phyloP scores from a whole-genome alignment of 352 stramenopile species.

The Globisporangium iwayamae region DNA sequence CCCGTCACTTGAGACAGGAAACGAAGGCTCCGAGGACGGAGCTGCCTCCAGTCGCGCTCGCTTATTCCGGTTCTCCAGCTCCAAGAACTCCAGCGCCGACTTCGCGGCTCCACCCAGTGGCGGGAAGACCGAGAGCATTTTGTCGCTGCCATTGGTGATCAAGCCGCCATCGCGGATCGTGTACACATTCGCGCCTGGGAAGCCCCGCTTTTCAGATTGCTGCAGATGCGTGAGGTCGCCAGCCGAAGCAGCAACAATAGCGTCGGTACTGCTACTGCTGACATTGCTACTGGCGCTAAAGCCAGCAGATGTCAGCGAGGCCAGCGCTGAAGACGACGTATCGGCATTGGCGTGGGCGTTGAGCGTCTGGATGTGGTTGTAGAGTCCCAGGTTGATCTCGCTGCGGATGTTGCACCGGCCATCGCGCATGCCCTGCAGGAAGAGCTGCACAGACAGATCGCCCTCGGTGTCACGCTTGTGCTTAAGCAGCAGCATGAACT shows the following conservation, averaged over 20 bases:
- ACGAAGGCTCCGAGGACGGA: neutral
- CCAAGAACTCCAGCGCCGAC: slow-evolving; percentile 6
- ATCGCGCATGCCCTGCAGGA: slow-evolving; percentile 72
- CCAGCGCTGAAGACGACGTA: neutral
- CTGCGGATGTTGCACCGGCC: slow-evolving; percentile 62
- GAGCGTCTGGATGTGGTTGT: slow-evolving; percentile 40
- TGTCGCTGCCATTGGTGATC: neutral
- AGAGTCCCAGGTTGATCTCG: slow-evolving; percentile 62
- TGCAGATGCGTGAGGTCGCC: neutral
- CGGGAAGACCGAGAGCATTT: slow-evolving; percentile 5
- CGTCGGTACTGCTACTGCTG: neutral
- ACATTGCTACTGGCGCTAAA: neutral
- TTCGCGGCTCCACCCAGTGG: neutral
- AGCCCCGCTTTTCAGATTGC: slow-evolving; percentile 11
- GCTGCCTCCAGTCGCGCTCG: slow-evolving; percentile 1
- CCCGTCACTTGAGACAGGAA: neutral
- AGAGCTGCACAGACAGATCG: slow-evolving; percentile 70
- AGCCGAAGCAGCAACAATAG: no score
- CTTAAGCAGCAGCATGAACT: slow-evolving; percentile 79
- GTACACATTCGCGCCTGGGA: slow-evolving; percentile 12
- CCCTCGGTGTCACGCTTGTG: slow-evolving; percentile 72
- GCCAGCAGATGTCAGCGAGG: neutral
- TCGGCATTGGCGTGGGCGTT: neutral
- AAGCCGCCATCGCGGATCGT: slow-evolving; percentile 2
- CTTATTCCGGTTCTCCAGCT: slow-evolving; percentile 19